Evolutionary conservation across 73 alveolate genomes (phyloP).

Genomic region (Uronychia setigera): DNA sequence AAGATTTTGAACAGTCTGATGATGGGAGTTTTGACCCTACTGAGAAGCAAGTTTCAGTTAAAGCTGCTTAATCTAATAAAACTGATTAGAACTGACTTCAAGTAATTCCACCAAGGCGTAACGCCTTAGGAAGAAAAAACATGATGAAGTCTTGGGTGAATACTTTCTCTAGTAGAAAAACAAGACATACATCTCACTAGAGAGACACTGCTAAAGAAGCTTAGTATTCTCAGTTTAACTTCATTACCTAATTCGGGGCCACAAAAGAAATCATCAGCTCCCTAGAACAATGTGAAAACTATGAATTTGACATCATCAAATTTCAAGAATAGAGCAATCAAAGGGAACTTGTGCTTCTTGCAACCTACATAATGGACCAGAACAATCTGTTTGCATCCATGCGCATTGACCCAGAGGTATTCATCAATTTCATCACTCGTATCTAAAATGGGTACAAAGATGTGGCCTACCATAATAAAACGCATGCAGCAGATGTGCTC

Average conservation of each 20-base stretch:
- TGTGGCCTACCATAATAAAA: conserved; percentile 67
- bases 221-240: not conserved
- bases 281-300: not conserved
- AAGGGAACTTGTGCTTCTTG: not conserved
- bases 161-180: not conserved
- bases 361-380: not conserved
- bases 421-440: not conserved
- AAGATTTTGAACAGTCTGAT: not conserved
- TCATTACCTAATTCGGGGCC: not conserved
- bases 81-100: too few species aligned
- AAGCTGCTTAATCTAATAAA: too few species aligned
- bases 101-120: not conserved
- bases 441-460: not conserved
- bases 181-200: not conserved
- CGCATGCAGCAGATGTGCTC: conserved; percentile 79
- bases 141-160: not conserved
- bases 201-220: not conserved
- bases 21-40: too few species aligned
- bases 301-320: not conserved
- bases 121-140: not conserved
- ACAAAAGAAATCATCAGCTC: not conserved
- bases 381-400: not conserved
- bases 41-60: too few species aligned
- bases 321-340: not conserved
- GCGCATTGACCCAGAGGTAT: not conserved